phyloP scores from a whole-genome alignment of 768 basidiomycete species.

The Tephrocybe sp. region DNA sequence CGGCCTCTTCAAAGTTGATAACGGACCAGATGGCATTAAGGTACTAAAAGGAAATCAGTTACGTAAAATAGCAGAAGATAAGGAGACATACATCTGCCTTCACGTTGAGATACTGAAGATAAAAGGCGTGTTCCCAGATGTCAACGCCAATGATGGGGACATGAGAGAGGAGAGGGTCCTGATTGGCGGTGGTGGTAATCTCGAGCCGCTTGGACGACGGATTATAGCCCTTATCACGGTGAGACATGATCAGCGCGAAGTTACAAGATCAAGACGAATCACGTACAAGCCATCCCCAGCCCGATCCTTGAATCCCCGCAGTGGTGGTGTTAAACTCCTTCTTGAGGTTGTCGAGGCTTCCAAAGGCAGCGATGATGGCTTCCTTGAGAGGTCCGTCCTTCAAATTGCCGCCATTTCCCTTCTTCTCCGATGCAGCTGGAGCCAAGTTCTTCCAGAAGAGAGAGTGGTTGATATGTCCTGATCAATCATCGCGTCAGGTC shows the following conservation, averaged over 20 bases:
- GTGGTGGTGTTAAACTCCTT: constrained; percentile 85
- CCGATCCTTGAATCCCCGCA: constrained; percentile 86
- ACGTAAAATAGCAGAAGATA: background rate
- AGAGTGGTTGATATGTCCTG: constrained; percentile 92
- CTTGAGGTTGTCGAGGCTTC: constrained; percentile 68
- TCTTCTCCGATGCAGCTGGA: constrained; percentile 50
- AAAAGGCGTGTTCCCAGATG: constrained; percentile 96
- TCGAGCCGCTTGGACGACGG: constrained; percentile 70
- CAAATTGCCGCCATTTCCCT: constrained; percentile 62
- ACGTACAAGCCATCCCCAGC: constrained; percentile 96
- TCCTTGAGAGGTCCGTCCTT: constrained; percentile 64
- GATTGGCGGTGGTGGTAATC: constrained; percentile 91
- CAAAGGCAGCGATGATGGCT: constrained; percentile 64
- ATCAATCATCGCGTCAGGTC: constrained; percentile 22
- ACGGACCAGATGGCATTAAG: constrained; percentile 89
- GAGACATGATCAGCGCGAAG: background rate
- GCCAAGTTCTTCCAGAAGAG: constrained; percentile 97
- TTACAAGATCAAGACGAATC: background rate
- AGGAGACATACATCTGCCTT: constrained; percentile 77
- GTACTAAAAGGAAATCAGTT: constrained; percentile 48
- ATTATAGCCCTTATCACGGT: constrained; percentile 62
- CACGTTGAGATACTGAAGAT: constrained; percentile 95
- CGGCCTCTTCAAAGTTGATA: constrained; percentile 88
- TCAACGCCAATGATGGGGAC: constrained; percentile 89
- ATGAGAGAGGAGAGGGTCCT: constrained; percentile 83